These are phyloP conservation scores for Scleroderma citrinum DNA, from an alignment of 768 basidiomycete species.

Conservation along the genomic window DNA sequence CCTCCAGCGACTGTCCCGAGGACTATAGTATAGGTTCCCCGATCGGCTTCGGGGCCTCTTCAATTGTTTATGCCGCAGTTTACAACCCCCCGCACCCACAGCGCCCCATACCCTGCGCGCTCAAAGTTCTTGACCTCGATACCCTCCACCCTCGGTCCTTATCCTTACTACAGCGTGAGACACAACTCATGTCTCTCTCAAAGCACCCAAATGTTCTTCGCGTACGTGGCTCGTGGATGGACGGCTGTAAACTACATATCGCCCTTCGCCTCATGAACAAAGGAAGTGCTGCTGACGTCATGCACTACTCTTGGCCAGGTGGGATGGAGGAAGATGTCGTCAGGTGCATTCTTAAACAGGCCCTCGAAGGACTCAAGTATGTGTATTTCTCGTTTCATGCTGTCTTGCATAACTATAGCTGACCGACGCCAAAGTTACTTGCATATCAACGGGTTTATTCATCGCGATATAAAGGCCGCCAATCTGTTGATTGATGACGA, in stretches of 20 bases:
- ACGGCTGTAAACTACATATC: slow-evolving; percentile 78
- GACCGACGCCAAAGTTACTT: slow-evolving; percentile 50
- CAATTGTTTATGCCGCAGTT: slow-evolving; percentile 77
- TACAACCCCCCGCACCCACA: slow-evolving; percentile 44
- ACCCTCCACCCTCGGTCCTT: slow-evolving; percentile 64
- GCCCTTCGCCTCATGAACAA: slow-evolving; percentile 87
- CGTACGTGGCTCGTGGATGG: slow-evolving; percentile 85
- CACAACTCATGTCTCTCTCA: slow-evolving; percentile 85
- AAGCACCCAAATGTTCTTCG: slow-evolving; percentile 93
- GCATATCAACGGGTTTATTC: slow-evolving; percentile 88
- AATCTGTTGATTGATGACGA: slow-evolving; percentile 90
- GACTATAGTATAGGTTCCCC: slow-evolving; percentile 76
- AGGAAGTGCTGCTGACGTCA: slow-evolving; percentile 80
- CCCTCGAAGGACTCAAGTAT: slow-evolving; percentile 82
- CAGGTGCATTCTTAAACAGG: slow-evolving; percentile 78
- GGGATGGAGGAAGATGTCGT: slow-evolving; percentile 90
- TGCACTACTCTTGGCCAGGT: slow-evolving; percentile 79
- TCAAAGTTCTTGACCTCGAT: slow-evolving; percentile 90
- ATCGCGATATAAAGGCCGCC: slow-evolving; percentile 91
- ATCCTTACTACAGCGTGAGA: slow-evolving; percentile 75
- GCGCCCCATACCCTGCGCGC: slow-evolving; percentile 56
- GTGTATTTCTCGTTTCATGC: too few species aligned
- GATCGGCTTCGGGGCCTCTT: slow-evolving; percentile 90
- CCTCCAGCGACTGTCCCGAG: slow-evolving; percentile 50
- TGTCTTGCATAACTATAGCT: slow-evolving; percentile 2